Percentiles rank a stretch among this genome's conserved stretches.
Conservation (phyloP, 441 rosid genomes). For the Erysimum cheiri region DNA sequence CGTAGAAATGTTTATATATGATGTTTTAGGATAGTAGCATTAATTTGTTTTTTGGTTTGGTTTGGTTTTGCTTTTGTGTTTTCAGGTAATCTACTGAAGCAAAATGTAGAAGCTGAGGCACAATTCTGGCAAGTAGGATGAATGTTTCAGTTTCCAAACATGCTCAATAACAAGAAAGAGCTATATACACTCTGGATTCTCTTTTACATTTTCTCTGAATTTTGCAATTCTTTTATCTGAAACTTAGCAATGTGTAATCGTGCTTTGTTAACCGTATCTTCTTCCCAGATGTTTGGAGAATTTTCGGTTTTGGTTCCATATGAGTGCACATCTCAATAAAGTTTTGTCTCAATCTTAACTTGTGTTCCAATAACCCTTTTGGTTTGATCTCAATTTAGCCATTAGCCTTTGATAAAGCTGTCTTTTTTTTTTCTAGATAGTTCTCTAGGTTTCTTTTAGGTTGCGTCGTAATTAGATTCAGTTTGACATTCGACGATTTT, state of each 20-base stretch:
- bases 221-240: neutral
- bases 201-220: neutral
- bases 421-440: neutral
- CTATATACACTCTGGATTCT: conserved; percentile 14
- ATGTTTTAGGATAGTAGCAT: too few species aligned
- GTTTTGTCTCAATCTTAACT: neutral
- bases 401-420: neutral
- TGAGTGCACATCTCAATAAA: neutral
- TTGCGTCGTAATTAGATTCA: neutral
- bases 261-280: neutral
- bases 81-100: conserved; percentile 16
- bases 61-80: neutral
- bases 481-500: too few species aligned
- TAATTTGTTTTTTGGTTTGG: too few species aligned
- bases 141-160: conserved; percentile 4
- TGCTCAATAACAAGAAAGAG: conserved; percentile 29
- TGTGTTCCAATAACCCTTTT: neutral
- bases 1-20: too few species aligned
- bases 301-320: too few species aligned
- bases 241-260: neutral
- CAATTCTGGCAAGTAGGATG: neutral
- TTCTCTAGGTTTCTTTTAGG: neutral
- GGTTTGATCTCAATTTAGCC: neutral
- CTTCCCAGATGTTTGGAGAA: conserved; percentile 2
- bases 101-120: conserved; percentile 8